A percentile compares a stretch with the other conserved stretches of the same genome.
Conservation (phyloP, 352 stramenopile species). For the Pythium rishiriense region DNA sequence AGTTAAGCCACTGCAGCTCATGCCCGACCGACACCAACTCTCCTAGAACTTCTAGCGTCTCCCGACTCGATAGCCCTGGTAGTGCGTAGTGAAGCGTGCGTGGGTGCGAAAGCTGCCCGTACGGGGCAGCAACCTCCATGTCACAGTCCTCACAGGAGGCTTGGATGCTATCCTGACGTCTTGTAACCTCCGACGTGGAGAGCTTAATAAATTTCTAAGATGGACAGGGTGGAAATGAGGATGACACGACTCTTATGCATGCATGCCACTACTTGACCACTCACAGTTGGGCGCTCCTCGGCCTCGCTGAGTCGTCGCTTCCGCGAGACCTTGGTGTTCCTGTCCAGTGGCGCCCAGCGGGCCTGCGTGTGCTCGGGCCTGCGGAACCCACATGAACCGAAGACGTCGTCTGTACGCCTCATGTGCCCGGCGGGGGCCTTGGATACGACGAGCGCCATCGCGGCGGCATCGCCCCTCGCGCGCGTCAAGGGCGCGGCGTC, state of each 20-base stretch:
- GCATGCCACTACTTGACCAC: not conserved
- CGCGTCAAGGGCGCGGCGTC: not conserved
- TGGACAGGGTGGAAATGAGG: not conserved
- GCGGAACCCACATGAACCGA: too few species aligned
- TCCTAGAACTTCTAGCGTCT: conserved; percentile 14
- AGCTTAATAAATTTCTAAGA: conserved; percentile 20
- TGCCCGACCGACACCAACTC: conserved; percentile 15
- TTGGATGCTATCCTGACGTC: not conserved
- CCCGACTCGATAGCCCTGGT: conserved; percentile 17
- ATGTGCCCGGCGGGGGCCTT: too few species aligned
- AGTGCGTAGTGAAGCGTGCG: conserved; percentile 22
- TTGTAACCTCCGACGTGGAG: not conserved
- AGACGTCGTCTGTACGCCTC: too few species aligned
- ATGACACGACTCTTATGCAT: not conserved
- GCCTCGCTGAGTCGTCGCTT: conserved; percentile 14
- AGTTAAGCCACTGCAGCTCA: conserved; percentile 25
- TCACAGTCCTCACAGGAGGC: not conserved
- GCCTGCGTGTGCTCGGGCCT: conserved; percentile 4
- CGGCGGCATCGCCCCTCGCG: not conserved
- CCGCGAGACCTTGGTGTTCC: conserved; percentile 7
- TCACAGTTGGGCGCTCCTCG: conserved; percentile 12
- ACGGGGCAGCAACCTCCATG: not conserved
- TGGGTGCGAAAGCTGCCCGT: not conserved
- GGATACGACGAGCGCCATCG: conserved; percentile 11
- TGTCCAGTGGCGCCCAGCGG: not conserved